Percentiles rank a stretch among this genome's conserved stretches.
These are phyloP conservation scores for Rhynchosporium secalis DNA, from an alignment of 2,329 filamentous ascomycete genomes.

Conservation along the genomic window DNA sequence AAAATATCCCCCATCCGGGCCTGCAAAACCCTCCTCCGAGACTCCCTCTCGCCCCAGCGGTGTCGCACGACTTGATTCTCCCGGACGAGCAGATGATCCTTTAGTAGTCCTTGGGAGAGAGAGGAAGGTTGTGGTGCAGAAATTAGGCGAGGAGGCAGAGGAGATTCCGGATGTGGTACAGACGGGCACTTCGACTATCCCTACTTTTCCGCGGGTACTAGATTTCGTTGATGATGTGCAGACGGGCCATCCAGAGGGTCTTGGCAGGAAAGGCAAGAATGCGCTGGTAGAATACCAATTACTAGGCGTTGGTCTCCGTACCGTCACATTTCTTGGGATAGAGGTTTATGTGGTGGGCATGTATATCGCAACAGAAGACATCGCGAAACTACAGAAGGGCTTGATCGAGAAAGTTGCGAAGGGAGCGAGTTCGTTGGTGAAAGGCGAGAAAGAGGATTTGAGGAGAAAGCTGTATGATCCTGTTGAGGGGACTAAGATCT, in stretches of 20 bases:
- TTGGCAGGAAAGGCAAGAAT: slow-evolving; percentile 19
- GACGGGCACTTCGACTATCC: slow-evolving; percentile 38
- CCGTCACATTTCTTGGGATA: slow-evolving; percentile 84
- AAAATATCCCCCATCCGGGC: slow-evolving; percentile 11
- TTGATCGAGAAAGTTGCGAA: slow-evolving; percentile 76
- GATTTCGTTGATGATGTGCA: slow-evolving; percentile 34
- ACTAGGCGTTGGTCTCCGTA: slow-evolving; percentile 82
- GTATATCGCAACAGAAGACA: slow-evolving; percentile 83
- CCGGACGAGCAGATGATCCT: slow-evolving; percentile 31
- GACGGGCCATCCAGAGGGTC: slow-evolving; percentile 14
- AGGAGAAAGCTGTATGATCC: slow-evolving; percentile 69
- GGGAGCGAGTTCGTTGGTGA: slow-evolving; percentile 77
- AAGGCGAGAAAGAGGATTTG: slow-evolving; percentile 76
- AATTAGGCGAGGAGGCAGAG: slow-evolving; percentile 36
- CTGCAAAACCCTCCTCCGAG: slow-evolving; percentile 17
- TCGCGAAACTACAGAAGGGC: slow-evolving; percentile 75
- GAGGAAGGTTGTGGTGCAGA: slow-evolving; percentile 37
- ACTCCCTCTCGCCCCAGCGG: too few species aligned
- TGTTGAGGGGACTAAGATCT: slow-evolving; percentile 67
- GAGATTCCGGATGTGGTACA: slow-evolving; percentile 43
- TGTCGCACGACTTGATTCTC: slow-evolving; percentile 24
- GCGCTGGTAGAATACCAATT: slow-evolving; percentile 73
- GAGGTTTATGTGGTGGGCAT: slow-evolving; percentile 94
- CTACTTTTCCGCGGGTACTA: slow-evolving; percentile 37
- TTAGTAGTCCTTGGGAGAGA: slow-evolving; percentile 36